phyloP scores from a whole-genome alignment of 2,329 filamentous ascomycete genomes.

The Zasmidium angulare region DNA sequence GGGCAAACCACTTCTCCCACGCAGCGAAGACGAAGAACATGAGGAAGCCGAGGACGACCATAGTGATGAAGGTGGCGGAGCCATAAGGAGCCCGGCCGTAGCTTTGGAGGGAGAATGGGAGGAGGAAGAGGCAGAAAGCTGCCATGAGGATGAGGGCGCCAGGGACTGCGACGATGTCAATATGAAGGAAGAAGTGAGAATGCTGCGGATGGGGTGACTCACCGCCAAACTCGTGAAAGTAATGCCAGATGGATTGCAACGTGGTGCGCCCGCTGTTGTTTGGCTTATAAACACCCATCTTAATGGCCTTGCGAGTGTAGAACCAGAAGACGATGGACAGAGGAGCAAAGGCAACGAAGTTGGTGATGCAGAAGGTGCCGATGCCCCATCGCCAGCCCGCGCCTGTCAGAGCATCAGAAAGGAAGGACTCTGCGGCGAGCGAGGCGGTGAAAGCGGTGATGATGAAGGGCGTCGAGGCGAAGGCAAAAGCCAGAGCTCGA shows the following conservation, averaged over 20 bases:
- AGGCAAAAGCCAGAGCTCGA: conserved; percentile 33
- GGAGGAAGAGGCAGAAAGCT: conserved; percentile 65
- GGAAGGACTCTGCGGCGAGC: conserved; percentile 27
- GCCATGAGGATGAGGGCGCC: conserved; percentile 32
- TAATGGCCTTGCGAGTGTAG: conserved; percentile 30
- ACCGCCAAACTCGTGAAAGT: conserved; percentile 34
- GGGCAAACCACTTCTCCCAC: conserved; percentile 60
- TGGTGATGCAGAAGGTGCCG: conserved; percentile 34
- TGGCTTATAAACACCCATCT: conserved; percentile 26
- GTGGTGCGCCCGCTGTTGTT: conserved; percentile 22
- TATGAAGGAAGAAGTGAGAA: neutral
- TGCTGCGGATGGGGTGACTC: conserved; percentile 9
- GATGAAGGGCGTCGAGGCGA: conserved; percentile 35
- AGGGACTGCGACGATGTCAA: conserved; percentile 15
- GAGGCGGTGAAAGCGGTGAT: conserved; percentile 34
- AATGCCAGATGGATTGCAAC: conserved; percentile 26
- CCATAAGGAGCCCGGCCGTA: conserved; percentile 37
- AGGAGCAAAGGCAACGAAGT: conserved; percentile 29
- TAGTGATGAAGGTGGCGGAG: conserved; percentile 41
- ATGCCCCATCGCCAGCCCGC: conserved; percentile 33
- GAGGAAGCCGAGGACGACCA: conserved; percentile 34
- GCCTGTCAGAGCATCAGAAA: conserved; percentile 18
- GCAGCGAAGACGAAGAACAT: conserved; percentile 48
- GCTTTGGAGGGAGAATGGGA: conserved; percentile 61
- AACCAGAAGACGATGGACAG: conserved; percentile 30